These are phyloP conservation scores for Malassezia equina DNA, from an alignment of 1,284 basidiomycete genomes.

Conservation along the genomic window DNA sequence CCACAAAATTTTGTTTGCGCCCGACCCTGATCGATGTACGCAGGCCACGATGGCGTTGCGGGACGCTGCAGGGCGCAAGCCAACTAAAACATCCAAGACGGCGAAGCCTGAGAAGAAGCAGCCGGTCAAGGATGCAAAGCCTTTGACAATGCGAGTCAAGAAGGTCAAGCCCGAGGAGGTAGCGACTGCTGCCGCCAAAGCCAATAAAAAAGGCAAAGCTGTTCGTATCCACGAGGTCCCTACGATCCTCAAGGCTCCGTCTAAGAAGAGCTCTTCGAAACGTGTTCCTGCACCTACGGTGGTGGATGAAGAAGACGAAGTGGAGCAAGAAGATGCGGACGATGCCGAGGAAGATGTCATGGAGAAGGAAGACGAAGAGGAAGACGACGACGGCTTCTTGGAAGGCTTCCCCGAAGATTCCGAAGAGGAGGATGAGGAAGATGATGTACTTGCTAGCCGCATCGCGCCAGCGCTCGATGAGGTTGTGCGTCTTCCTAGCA, in stretches of 20 bases:
- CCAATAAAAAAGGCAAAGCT: constrained; percentile 15
- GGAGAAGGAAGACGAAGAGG: neutral
- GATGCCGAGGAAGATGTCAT: constrained; percentile 1
- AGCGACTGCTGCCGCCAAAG: constrained; percentile 10
- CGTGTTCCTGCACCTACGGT: neutral
- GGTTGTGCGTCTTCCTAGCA: constrained; percentile 32
- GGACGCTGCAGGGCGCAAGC: constrained; percentile 10
- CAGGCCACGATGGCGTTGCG: neutral
- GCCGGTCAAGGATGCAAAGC: neutral
- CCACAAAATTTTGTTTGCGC: constrained; percentile 1
- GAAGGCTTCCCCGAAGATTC: constrained; percentile 21
- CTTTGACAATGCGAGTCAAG: neutral
- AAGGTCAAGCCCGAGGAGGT: constrained; percentile 17
- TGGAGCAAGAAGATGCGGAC: neutral
- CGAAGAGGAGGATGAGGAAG: constrained; percentile 36
- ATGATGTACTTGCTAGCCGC: constrained; percentile 20
- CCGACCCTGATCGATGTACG: neutral
- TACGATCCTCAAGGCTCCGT: neutral
- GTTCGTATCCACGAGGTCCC: constrained; percentile 13
- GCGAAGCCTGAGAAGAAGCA: neutral
- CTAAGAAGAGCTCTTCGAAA: neutral
- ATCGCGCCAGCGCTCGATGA: constrained; percentile 20
- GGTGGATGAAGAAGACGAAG: constrained; percentile 4
- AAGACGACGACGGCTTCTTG: constrained; percentile 13
- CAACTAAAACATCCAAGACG: neutral